Conservation (phyloP, 1,284 basidiomycete species). For the Gomphus bonarii region DNA sequence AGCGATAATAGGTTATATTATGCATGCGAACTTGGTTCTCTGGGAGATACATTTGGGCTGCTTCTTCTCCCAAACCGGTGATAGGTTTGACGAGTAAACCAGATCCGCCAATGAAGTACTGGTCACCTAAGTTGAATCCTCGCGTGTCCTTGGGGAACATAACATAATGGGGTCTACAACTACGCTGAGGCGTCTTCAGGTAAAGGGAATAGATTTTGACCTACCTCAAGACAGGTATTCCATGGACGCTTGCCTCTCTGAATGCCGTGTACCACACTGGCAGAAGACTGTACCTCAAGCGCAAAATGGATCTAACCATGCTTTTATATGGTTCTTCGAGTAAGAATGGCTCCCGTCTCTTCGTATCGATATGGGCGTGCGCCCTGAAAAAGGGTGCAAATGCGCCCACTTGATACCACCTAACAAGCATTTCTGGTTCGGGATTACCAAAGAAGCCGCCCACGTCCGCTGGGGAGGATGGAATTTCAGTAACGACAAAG, state of each 20-base stretch:
- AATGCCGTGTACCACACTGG: conserved; percentile 98
- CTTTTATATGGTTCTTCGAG: conserved; percentile 83
- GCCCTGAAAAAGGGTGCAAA: conserved; percentile 98
- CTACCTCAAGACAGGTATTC: conserved; percentile 72
- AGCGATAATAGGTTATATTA: not conserved
- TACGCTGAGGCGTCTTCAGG: not conserved
- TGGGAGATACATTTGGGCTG: conserved; percentile 75
- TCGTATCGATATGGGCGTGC: conserved; percentile 97
- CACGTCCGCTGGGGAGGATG: conserved; percentile 64
- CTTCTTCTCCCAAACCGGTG: conserved; percentile 61
- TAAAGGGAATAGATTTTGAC: conserved; percentile 13
- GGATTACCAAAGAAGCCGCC: conserved; percentile 99
- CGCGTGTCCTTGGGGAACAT: conserved; percentile 80
- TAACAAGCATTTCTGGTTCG: conserved; percentile 84
- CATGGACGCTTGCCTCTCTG: conserved; percentile 72
- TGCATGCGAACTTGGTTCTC: conserved; percentile 64
- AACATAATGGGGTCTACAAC: conserved; percentile 82
- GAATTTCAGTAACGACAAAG: conserved; percentile 8
- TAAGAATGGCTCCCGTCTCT: conserved; percentile 92
- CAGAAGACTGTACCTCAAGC: conserved; percentile 80
- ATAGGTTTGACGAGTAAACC: conserved; percentile 92
- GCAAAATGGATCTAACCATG: conserved; percentile 71
- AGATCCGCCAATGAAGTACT: conserved; percentile 85
- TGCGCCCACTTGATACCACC: conserved; percentile 95
- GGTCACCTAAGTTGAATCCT: conserved; percentile 88